Conservation (phyloP, 805 yeast species). For the Saccharomycopsis vini region DNA sequence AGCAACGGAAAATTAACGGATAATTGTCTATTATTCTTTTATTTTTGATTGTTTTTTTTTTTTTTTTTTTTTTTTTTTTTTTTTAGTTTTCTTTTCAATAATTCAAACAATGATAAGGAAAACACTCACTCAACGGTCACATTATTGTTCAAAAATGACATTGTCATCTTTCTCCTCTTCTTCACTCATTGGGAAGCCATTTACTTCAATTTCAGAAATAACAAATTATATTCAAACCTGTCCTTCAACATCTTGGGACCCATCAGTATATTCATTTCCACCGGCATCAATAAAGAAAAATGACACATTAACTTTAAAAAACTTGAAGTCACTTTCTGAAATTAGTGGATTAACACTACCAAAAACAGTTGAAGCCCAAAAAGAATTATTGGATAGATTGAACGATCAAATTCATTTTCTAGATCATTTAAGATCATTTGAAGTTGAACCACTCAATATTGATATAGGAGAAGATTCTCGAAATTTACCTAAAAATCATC, state of each 20-base stretch:
- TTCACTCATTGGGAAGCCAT: not conserved
- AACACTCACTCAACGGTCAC: no score
- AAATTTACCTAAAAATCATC: not conserved
- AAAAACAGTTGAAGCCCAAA: not conserved
- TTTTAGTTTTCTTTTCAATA: no score
- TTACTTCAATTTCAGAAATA: constrained; percentile 1
- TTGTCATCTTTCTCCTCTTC: no score
- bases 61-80: no score
- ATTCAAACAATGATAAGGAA: no score
- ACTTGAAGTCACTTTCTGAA: not conserved
- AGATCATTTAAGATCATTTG: constrained; percentile 7
- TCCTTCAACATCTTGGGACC: constrained; percentile 11
- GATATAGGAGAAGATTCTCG: not conserved
- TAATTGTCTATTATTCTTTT: no score
- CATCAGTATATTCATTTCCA: constrained; percentile 9
- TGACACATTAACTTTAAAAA: not conserved
- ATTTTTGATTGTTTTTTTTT: no score
- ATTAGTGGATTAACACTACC: constrained; percentile 12
- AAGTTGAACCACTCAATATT: no score
- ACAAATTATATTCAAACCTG: constrained; percentile 2
- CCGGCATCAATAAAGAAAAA: not conserved
- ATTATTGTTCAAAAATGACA: no score
- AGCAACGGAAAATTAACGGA: no score
- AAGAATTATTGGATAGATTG: constrained; percentile 6
- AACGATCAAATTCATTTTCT: constrained; percentile 14